Percentiles rank a stretch among this genome's conserved stretches.
Evolutionary conservation across 2,329 filamentous ascomycete species (phyloP).

Genomic region (Fusarium caatingaense): DNA sequence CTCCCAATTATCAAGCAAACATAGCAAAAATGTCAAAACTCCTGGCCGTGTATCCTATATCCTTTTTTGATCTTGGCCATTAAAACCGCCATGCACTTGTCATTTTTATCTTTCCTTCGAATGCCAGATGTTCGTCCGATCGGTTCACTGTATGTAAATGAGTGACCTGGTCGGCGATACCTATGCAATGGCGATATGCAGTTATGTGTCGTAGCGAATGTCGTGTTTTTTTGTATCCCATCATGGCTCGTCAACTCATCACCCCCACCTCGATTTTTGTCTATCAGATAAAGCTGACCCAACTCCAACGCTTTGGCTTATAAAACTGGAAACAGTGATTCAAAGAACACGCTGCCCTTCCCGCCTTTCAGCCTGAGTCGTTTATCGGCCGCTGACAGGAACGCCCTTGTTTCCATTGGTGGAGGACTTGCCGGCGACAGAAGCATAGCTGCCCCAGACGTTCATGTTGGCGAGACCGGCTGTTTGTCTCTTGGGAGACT

Average conservation of each 20-base stretch:
- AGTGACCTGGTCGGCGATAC: conserved; percentile 26
- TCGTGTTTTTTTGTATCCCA: conserved; percentile 17
- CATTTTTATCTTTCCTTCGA: conserved; percentile 38
- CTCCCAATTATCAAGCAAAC: conserved; percentile 32
- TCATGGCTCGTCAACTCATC: conserved; percentile 41
- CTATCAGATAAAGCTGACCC: conserved; percentile 28
- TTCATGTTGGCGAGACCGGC: conserved; percentile 55
- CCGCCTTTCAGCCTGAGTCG: conserved; percentile 2
- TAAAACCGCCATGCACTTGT: conserved; percentile 41
- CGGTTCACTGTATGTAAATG: conserved; percentile 9
- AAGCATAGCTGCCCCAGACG: conserved; percentile 57
- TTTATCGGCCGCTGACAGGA: conserved; percentile 50
- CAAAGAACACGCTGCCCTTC: conserved; percentile 17
- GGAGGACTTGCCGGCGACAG: conserved; percentile 47
- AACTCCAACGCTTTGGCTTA: conserved; percentile 29
- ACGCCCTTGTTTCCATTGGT: conserved; percentile 47
- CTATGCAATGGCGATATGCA: conserved; percentile 24
- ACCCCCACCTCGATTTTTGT: conserved; percentile 28
- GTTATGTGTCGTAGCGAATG: conserved; percentile 28
- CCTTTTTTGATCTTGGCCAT: conserved; percentile 45
- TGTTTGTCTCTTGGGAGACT: conserved; percentile 62
- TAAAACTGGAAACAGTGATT: conserved; percentile 27
- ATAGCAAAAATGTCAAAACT: conserved; percentile 26
- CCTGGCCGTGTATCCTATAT: conserved; percentile 48
- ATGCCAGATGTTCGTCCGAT: conserved; percentile 29